A percentile compares a stretch with the other conserved stretches of the same genome.
These are phyloP conservation scores for Spergularia bocconei DNA, from an alignment of 148 eudicot genomes.

Conservation along the genomic window DNA sequence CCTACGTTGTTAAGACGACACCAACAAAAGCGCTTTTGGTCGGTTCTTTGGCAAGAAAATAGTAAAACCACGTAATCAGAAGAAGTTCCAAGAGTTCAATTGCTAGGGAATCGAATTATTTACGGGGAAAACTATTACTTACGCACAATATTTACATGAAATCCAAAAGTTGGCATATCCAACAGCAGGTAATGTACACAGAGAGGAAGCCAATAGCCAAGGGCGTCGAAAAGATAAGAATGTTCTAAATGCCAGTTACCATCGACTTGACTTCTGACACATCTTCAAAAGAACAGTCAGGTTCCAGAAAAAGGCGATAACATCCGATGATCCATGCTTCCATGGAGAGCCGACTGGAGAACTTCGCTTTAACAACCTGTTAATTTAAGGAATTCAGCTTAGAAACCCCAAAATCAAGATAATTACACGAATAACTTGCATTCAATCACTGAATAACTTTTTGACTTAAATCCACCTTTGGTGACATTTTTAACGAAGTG, in stretches of 20 bases:
- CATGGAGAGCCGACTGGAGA: too few relatives aligned
- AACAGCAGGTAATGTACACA: background rate
- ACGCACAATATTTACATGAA: constrained; percentile 16
- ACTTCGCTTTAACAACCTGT: too few relatives aligned
- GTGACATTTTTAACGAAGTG: too few relatives aligned
- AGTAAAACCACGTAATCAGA: background rate
- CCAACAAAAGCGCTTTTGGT: too few relatives aligned
- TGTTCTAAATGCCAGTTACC: background rate
- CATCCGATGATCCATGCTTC: too few relatives aligned
- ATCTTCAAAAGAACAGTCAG: background rate
- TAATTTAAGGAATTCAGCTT: too few relatives aligned
- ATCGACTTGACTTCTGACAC: background rate
- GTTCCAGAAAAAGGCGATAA: too few relatives aligned
- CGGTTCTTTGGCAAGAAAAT: background rate
- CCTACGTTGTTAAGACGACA: too few relatives aligned
- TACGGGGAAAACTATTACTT: background rate
- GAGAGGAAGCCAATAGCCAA: background rate
- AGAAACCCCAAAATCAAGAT: too few relatives aligned
- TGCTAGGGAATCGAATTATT: background rate
- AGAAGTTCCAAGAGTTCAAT: background rate
- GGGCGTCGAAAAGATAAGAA: background rate
- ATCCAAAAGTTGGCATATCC: background rate
- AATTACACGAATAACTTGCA: too few relatives aligned
- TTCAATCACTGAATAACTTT: too few relatives aligned
- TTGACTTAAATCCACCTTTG: too few relatives aligned